These are phyloP conservation scores for Galeopsis tetrahit DNA, from an alignment of 257 asterid species.

Conservation along the genomic window DNA sequence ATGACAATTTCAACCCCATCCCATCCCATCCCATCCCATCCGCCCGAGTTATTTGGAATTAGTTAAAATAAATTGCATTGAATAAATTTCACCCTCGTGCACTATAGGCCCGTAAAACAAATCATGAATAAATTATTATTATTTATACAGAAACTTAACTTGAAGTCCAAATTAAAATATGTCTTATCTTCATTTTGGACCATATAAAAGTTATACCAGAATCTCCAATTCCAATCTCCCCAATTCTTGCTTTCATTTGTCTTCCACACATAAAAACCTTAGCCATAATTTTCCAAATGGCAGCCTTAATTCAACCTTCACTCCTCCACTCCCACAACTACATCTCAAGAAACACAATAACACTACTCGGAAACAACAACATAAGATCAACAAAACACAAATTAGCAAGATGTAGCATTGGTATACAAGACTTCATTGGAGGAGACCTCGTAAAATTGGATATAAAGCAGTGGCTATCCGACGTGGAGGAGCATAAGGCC, in stretches of 20 bases:
- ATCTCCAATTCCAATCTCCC: slow-evolving; percentile 26
- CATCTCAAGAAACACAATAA: background rate
- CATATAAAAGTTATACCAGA: slow-evolving; percentile 31
- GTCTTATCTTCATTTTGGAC: slow-evolving; percentile 47
- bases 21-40: too few relatives aligned
- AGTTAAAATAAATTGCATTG: too few relatives aligned
- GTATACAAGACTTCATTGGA: slow-evolving; percentile 73
- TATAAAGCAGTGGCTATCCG: slow-evolving; percentile 71
- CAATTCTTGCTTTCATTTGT: slow-evolving; percentile 1
- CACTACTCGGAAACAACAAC: background rate
- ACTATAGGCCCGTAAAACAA: too few relatives aligned
- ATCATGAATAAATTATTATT: too few relatives aligned
- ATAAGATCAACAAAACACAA: slow-evolving; percentile 6
- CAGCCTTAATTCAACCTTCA: slow-evolving; percentile 41
- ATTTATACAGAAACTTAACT: background rate
- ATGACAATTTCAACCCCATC: too few relatives aligned
- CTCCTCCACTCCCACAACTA: slow-evolving; percentile 21
- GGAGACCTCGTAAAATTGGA: slow-evolving; percentile 78
- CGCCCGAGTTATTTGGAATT: too few relatives aligned
- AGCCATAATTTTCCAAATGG: background rate
- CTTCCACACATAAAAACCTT: background rate
- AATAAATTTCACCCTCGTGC: too few relatives aligned
- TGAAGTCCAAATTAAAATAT: background rate
- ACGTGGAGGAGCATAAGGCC: slow-evolving; percentile 89
- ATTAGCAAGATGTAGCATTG: slow-evolving; percentile 46